Conservation (phyloP, 106 monocot species). For the Dactylorhiza incarnata region DNA sequence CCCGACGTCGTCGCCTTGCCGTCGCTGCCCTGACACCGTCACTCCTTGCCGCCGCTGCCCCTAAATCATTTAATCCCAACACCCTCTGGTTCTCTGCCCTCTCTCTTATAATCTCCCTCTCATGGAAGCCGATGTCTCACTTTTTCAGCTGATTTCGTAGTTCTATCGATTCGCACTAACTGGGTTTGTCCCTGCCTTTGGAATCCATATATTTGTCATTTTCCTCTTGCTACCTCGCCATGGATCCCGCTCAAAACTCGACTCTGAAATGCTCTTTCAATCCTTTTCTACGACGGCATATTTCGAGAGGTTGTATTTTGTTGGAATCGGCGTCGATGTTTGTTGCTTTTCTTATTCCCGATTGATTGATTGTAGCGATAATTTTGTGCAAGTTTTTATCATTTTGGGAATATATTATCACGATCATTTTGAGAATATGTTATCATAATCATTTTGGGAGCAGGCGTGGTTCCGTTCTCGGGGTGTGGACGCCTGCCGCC, state of each 20-base stretch:
- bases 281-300: not conserved
- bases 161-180: not conserved
- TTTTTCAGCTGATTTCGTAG: not conserved
- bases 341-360: not conserved
- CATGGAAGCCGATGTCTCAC: conserved; percentile 29
- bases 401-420: too few species aligned
- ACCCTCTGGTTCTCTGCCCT: not conserved
- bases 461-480: too few species aligned
- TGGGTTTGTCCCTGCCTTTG: not conserved
- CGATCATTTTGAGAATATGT: too few species aligned
- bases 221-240: not conserved
- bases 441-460: too few species aligned
- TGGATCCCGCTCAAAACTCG: not conserved
- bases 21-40: too few species aligned
- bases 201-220: not conserved
- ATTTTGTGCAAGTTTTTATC: too few species aligned
- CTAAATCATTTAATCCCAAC: too few species aligned
- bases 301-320: not conserved
- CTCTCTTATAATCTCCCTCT: conserved; percentile 1
- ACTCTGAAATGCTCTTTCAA: not conserved
- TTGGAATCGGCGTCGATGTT: not conserved
- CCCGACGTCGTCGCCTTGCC: too few species aligned
- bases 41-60: too few species aligned
- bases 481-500: too few species aligned
- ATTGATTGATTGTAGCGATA: too few species aligned